Evolutionary conservation across 306 rosid genomes (phyloP), one percentile per base, ranked within the genome.

Genomic region (Trifolium pratense): DNA sequence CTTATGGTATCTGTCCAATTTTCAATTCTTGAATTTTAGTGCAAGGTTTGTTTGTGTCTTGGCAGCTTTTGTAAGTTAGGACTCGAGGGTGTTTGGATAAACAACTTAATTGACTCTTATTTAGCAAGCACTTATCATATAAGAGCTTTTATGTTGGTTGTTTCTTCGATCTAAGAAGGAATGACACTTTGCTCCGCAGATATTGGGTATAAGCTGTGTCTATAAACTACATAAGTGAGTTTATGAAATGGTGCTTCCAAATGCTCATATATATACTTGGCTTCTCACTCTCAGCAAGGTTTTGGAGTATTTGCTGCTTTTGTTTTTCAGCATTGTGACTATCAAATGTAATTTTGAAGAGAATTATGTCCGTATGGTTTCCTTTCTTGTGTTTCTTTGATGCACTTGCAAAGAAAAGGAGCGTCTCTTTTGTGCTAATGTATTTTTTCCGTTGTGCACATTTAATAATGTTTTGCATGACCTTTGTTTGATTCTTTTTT

Each of bases 301-400:
- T 63, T 4, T 51, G 56, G 31, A 14, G 26, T 23, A 10, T 63
- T 51, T 34, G 26, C 29, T 46, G 61, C 18, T 34, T 51, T 49
- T 34, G 26, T 4, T 60, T 4, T 21, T 73, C 55, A 23, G 9
- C 42, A 1, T 31, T 61, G 45, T 39, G 31, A 2, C 64, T 63
- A 15, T 13, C 17, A 74, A 51, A 63, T 62, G 45, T 49, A 74
- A 15, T 63, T 21, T 49, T 29, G 21, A 31, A 32, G 61, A 63
- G 37, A 49, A 74, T 17, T 32, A 16, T 32, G 10, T 5, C 45
- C 34, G 16, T 17, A 9, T 62, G 52, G 53, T 63, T n/a, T n/a
- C n/a, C n/a, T 6, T 20, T 62, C 7, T n/a, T 60, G 26, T 60
- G 26, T 51, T 64, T 75, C 43, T 64, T 64, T 26, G 55, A 32